phyloP scores from a whole-genome alignment of 306 rosid genomes.

The Casuarina cunninghamiana region DNA sequence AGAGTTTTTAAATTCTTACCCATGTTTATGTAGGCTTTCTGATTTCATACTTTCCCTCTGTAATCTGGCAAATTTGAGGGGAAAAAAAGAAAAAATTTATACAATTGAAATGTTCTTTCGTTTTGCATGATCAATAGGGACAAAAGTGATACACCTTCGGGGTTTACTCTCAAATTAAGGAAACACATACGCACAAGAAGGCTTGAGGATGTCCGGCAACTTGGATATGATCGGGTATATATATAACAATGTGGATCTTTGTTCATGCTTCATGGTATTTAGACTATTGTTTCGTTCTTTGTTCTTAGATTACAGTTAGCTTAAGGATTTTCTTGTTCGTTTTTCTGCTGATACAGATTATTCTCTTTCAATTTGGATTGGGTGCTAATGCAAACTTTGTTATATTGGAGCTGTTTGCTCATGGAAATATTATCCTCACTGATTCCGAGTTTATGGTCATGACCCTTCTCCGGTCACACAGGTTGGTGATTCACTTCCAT shows the following conservation, averaged over 20 bases:
- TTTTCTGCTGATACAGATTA: conserved; percentile 52
- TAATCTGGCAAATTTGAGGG: neutral
- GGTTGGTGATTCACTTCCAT: conserved; percentile 42
- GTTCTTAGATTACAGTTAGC: neutral
- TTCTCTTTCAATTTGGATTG: conserved; percentile 93
- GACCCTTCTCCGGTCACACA: conserved; percentile 98
- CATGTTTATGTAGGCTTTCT: neutral
- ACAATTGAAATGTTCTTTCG: neutral
- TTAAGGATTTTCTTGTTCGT: neutral
- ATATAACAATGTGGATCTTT: neutral
- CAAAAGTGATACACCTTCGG: conserved; percentile 96
- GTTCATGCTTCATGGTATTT: neutral
- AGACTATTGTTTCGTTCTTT: neutral
- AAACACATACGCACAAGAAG: conserved; percentile 90
- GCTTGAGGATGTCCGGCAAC: conserved; percentile 98
- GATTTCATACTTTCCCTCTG: neutral
- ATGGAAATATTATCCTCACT: conserved; percentile 86
- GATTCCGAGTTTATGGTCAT: conserved; percentile 80
- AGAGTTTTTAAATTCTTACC: neutral
- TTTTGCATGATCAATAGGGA: conserved; percentile 40
- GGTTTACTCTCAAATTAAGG: conserved; percentile 92
- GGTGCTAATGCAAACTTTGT: conserved; percentile 85
- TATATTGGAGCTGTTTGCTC: conserved; percentile 92
- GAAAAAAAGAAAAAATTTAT: neutral
- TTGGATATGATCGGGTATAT: conserved; percentile 93